Percentiles rank a stretch among this genome's conserved stretches.
Evolutionary conservation across 1,284 basidiomycete genomes (phyloP).

Genomic region (Phlebopus sp.): DNA sequence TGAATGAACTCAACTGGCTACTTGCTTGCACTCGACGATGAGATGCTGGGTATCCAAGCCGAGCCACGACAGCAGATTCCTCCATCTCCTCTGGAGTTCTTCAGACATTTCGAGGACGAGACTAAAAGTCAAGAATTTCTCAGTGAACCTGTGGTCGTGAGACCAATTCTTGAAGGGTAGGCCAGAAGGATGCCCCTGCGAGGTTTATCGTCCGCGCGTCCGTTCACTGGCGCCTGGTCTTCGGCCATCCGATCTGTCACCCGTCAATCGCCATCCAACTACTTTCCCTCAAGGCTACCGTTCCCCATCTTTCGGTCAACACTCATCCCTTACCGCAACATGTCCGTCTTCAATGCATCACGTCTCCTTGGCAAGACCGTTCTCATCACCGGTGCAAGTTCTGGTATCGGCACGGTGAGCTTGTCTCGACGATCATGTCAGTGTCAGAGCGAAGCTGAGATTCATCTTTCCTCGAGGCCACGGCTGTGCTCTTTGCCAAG

Average conservation of each 20-base stretch:
- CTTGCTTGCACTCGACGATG: constrained; percentile 44
- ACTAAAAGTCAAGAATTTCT: background rate
- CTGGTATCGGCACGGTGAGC: constrained; percentile 74
- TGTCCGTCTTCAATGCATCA: constrained; percentile 78
- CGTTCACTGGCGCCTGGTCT: background rate
- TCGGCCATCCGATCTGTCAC: background rate
- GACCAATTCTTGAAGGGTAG: too few species aligned
- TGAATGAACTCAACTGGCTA: constrained; percentile 35
- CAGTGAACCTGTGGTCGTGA: constrained; percentile 5
- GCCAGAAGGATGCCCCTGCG: background rate
- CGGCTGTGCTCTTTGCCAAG: constrained; percentile 82
- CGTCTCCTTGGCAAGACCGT: constrained; percentile 82
- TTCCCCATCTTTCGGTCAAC: background rate
- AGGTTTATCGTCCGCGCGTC: background rate
- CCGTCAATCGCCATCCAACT: background rate
- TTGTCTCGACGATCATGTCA: background rate
- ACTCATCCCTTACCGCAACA: constrained; percentile 31
- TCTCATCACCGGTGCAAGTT: constrained; percentile 82
- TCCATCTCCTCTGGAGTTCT: constrained; percentile 39
- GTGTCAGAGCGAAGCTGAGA: constrained; percentile 4
- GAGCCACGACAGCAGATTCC: constrained; percentile 55
- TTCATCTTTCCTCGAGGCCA: constrained; percentile 50
- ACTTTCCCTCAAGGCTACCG: background rate
- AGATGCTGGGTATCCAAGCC: constrained; percentile 48
- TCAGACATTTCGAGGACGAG: constrained; percentile 7